Evolutionary conservation across 176 grass and related monocot species (phyloP).

Genomic region (Triticum timopheevii): DNA sequence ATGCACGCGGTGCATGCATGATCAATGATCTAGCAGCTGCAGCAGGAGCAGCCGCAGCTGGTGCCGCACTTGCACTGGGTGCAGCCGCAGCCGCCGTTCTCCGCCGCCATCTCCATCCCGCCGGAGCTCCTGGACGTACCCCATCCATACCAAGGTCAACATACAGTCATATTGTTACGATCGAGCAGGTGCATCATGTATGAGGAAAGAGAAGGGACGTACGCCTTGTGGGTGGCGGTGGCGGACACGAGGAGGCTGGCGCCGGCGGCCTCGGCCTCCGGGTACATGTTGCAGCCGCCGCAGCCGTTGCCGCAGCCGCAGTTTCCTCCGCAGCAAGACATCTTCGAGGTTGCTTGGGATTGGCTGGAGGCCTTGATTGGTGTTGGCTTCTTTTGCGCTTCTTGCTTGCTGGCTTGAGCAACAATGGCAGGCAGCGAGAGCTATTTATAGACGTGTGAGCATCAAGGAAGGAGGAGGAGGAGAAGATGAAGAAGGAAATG

Average conservation of each 20-base stretch:
- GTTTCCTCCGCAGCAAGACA: conserved; percentile 59
- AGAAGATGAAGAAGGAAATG: neutral
- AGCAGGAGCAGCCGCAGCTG: conserved; percentile 46
- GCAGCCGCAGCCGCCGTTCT: conserved; percentile 42
- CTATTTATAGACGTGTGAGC: conserved; percentile 29
- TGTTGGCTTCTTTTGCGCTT: neutral
- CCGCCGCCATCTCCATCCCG: conserved; percentile 29
- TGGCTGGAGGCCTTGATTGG: neutral
- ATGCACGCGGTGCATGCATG: neutral
- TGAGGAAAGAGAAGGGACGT: neutral
- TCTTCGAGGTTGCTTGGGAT: conserved; percentile 26
- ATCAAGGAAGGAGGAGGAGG: neutral
- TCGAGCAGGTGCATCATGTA: neutral
- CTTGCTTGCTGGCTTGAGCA: conserved; percentile 29
- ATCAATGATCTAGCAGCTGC: conserved; percentile 10
- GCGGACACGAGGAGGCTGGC: conserved; percentile 14
- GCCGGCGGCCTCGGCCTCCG: conserved; percentile 6
- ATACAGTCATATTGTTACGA: too few relatives aligned
- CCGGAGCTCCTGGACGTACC: conserved; percentile 30
- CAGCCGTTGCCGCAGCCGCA: conserved; percentile 53
- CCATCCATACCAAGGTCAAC: neutral
- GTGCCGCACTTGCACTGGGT: conserved; percentile 56
- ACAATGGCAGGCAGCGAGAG: neutral
- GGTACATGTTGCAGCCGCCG: conserved; percentile 54
- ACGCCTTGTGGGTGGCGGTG: conserved; percentile 37